Base-by-base conservation (phyloP, 306 rosid species). In the Abrus precatorius region DNA sequence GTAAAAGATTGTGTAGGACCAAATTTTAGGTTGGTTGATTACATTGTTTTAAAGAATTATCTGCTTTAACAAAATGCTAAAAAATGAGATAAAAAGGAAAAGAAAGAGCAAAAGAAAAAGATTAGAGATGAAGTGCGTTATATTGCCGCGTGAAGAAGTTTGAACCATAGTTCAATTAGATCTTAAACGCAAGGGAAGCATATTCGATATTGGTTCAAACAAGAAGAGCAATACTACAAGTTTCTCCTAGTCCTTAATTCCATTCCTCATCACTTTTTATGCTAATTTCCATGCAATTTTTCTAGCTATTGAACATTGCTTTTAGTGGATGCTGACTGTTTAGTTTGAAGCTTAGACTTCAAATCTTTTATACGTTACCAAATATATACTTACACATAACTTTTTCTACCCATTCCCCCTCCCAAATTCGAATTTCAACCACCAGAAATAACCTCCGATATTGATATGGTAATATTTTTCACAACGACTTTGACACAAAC, bases 131-230 rank as follows among this genome's bases (percentile, higher is more conserved):
- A 74, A 77, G 52, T 20, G 61, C 65, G 70, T 57, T 74, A 81
- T 5, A 1, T 4, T 3, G 57, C n/a, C 5, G 3, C 9, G 48
- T 44, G 62, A 57, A 29, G 57, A 52, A 49, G 48, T 44, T 68
- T 3, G 82, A 68, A 66, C 32, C 14, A 20, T 33, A 7, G 55
- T 28, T 40, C 57, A 74, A 50, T 55, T 81, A 57, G 69, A 72
- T 77, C 77, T 59, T 72, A 36, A 72, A 73, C 61, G 66, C 79
- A 82, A 73, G 82, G 60, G 76, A 78, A 78, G 75, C 84, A 79
- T 79, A 82, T 78, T 78, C 76, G 79, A 66, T 69, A 61, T 2
- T 68, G 65, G 53, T 69, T 74, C n/a, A 81, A 60, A 61, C 66
- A 52, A 78, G 50, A 82, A 75, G 65, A 77, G 9, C 55, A 73